phyloP scores from a whole-genome alignment of 176 grass and related monocot genomes.

The Hyparrhenia diplandra region DNA sequence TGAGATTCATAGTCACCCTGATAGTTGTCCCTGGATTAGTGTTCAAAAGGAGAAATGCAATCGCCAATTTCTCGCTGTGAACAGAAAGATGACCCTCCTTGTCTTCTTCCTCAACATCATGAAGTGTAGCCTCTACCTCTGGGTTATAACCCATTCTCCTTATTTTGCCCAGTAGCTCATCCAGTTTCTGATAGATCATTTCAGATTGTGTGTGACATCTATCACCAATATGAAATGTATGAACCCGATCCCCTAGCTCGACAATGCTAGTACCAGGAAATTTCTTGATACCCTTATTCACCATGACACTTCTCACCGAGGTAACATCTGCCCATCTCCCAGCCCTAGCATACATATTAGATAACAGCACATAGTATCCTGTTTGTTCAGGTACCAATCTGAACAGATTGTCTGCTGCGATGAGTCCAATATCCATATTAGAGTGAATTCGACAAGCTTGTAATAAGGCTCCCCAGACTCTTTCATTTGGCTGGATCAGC shows the following conservation, averaged over 20 bases:
- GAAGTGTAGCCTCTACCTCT: conserved; percentile 55
- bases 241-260: conserved; percentile 48
- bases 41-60: conserved; percentile 68
- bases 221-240: conserved; percentile 72
- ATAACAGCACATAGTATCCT: conserved; percentile 74
- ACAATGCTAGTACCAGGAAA: conserved; percentile 69
- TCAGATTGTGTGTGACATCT: conserved; percentile 61
- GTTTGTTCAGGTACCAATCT: conserved; percentile 65
- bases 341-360: conserved; percentile 86
- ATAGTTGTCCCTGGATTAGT: conserved; percentile 43
- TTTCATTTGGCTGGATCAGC: conserved; percentile 65
- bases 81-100: conserved; percentile 69
- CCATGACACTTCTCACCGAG: conserved; percentile 63
- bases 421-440: conserved; percentile 67
- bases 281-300: conserved; percentile 71
- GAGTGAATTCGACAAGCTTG: conserved; percentile 74
- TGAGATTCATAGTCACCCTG: conserved; percentile 75
- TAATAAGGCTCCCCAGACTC: conserved; percentile 72
- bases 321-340: conserved; percentile 66
- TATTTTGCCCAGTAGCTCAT: conserved; percentile 52
- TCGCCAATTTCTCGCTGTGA: conserved; percentile 75
- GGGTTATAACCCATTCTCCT: conserved; percentile 69
- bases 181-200: conserved; percentile 70
- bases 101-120: conserved; percentile 92
- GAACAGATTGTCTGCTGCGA: conserved; percentile 67